Evolutionary conservation across 805 yeast genomes (phyloP), one percentile per base, ranked within the genome.

Genomic region (Trichomonascus vanleenenianus): DNA sequence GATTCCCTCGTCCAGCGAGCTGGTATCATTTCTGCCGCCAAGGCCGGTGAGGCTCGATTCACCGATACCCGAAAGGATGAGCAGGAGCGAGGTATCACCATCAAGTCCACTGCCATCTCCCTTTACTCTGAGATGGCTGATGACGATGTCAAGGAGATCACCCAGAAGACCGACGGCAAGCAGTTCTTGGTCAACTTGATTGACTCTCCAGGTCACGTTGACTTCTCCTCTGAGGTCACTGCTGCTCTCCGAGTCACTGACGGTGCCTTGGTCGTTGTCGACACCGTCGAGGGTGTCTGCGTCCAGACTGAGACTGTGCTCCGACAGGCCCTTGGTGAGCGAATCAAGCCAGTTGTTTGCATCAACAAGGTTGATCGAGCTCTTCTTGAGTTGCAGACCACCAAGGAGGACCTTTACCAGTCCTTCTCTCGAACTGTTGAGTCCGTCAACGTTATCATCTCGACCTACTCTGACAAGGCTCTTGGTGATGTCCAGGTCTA

Each of bases 171-270:
- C 57, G 83, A 70, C 16, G 97, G 97, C 74, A 85, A 78, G 83
- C 81, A 83, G 71, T 91, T 91, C 83, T 84, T 91, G 77, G 82
- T 91, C 63, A 91, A 91, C 87, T 81, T 91, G 82, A 91, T 91
- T 65, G 98, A 91, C 75, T 93, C 98, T 62, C 98, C 98, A 76
- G 98, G 98, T 85, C 98, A 91, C 97, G 97, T 91, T 81, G 98
- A 91, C 78, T 91, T 91, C 89, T 88, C 97, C 56, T 93, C 97
- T 61, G 98, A 91, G 77, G 98, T 91, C 67, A 93, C 97, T 68
- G 97, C 97, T 64, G 98, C 98, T 74, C 83, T 91, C 69, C 89
- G 98, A 79, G 97, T 91, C 66, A 93, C 97, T 62, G 98, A 91
- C 71, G 98, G 98, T 88, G 97, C 98, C 70, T 81, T 91, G 69